Base-by-base conservation (phyloP, 179 eudicot species). In the Carnegiea gigantea region DNA sequence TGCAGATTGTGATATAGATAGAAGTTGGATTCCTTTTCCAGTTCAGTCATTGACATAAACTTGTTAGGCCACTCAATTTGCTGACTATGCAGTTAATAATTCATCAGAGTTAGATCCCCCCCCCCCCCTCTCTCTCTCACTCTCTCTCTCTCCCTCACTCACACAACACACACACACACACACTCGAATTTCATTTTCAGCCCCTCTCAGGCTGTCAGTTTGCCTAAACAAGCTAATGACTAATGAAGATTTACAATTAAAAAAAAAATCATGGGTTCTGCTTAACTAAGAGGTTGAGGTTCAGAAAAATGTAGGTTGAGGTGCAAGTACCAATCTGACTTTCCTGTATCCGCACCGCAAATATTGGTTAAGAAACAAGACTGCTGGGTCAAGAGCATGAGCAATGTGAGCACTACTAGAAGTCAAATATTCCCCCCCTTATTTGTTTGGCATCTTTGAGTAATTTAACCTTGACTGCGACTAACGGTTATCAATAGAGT, bases 31-130 rank as follows among this genome's bases (percentile, higher is more conserved):
- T 17, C 28, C 33, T 24, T 26, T 26, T n/a, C 18, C 64, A 64
- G 81, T 73, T 51, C 81, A 64, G 15, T 64, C 18, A 0, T 54
- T 62, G 14, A 59, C 46, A 59, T 44, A 26, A 70, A 44, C 6
- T 67, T 53, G 20, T 75, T 43, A 40, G 71, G n/a, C 24, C 7
- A 6, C 59, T 28, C 36, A 71, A 80, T 81, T 81, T 77, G 71
- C 73, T 65, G 84, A 84, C 79, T 48, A 14, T 73, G 77, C 75
- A 30, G 9, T 78, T 82, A 15, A 57, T n/a, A 53, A 10, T 28
- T 23, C 59, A 5, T 20, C 26, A 46, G 28, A 24, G n/a, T 57
- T 10, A 21, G 10, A 70, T 18, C 17, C 38, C 21, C 60, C 12
- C 60, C 60, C 1, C 60, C 60, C 6, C 60, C 5, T 2, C 0